phyloP scores from a whole-genome alignment of 1,284 basidiomycete genomes.

The Sphagnurus paluster region DNA sequence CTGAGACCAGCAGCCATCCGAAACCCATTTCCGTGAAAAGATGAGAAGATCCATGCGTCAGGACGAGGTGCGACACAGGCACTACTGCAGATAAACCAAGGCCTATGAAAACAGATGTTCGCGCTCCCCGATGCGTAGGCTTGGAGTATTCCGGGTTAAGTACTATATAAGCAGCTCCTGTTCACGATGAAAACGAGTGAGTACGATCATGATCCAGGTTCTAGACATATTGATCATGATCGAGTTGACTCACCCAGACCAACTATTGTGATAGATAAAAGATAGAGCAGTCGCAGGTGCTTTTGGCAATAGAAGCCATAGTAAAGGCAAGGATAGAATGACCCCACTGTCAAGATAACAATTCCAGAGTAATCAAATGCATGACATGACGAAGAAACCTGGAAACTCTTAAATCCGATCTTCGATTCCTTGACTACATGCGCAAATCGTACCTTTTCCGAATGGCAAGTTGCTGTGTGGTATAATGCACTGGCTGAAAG shows the following conservation, averaged over 20 bases:
- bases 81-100: constrained; percentile 76
- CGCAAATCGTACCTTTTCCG: constrained; percentile 49
- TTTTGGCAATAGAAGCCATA: constrained; percentile 74
- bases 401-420: constrained; percentile 7
- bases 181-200: constrained; percentile 10
- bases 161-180: constrained; percentile 75
- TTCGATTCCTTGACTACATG: constrained; percentile 23
- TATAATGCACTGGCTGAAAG: constrained; percentile 75
- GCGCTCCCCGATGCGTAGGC: constrained; percentile 73
- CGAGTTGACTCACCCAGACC: constrained; percentile 57
- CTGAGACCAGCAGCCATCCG: constrained; percentile 66
- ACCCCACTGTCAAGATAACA: constrained; percentile 72
- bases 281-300: constrained; percentile 51
- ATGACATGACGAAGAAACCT: constrained; percentile 56
- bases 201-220: constrained; percentile 8
- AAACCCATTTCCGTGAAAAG: constrained; percentile 67
- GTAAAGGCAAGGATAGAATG: constrained; percentile 75
- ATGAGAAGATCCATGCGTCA: constrained; percentile 56
- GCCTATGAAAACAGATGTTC: constrained; percentile 80
- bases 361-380: constrained; percentile 77
- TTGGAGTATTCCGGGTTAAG: constrained; percentile 79
- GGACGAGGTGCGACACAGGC: constrained; percentile 69
- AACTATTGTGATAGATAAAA: constrained; percentile 51
- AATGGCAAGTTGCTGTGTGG: constrained; percentile 80
- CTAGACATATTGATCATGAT: constrained; percentile 22